Percentiles rank a stretch among this genome's conserved stretches.
Conservation (phyloP, 352 stramenopile genomes). For the Phytophthora cajani region DNA sequence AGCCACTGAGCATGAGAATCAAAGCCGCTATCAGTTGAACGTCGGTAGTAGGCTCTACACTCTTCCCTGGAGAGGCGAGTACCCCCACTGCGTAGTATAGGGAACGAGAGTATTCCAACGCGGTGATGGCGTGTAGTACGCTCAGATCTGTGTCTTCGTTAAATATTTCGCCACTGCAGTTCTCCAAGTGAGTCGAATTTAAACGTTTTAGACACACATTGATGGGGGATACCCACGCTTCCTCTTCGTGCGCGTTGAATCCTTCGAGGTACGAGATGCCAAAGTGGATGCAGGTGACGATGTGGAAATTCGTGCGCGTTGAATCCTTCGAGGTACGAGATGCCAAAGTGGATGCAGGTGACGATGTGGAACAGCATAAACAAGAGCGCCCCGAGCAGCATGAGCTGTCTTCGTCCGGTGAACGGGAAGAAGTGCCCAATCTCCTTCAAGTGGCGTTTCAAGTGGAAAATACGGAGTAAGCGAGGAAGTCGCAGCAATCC, state of each 20-base stretch:
- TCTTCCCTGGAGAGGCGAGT: conserved; percentile 49
- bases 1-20: conserved; percentile 54
- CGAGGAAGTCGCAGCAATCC: conserved; percentile 48
- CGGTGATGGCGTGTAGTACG: conserved; percentile 18
- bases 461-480: conserved; percentile 40
- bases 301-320: conserved; percentile 44
- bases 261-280: conserved; percentile 44
- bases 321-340: conserved; percentile 48
- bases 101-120: conserved; percentile 45
- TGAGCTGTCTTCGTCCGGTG: conserved; percentile 50
- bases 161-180: conserved; percentile 16
- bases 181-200: conserved; percentile 26
- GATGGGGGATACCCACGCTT: conserved; percentile 41
- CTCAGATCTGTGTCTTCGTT: conserved; percentile 11
- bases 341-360: conserved; percentile 49
- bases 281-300: conserved; percentile 56
- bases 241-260: conserved; percentile 38
- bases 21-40: conserved; percentile 45
- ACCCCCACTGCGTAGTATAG: conserved; percentile 53
- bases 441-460: conserved; percentile 42
- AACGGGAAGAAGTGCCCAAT: conserved; percentile 53
- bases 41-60: conserved; percentile 48
- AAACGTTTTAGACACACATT: conserved; percentile 30
- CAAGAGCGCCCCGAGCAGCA: conserved; percentile 47
- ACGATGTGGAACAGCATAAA: conserved; percentile 68